phyloP scores from a whole-genome alignment of 1,284 basidiomycete species.

The Ganoderma lingzhi region DNA sequence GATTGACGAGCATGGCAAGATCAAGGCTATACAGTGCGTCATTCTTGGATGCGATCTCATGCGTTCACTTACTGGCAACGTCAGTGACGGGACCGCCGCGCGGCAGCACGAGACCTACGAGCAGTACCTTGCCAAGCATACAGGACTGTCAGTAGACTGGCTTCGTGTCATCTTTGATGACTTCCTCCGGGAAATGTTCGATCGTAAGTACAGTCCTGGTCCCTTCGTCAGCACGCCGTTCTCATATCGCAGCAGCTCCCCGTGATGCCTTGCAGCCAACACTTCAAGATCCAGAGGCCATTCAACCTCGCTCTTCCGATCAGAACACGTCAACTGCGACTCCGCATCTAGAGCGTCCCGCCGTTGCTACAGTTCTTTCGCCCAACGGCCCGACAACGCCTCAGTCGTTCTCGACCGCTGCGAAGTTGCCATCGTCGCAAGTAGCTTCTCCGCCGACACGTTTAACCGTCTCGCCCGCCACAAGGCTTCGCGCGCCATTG shows the following conservation, averaged over 20 bases:
- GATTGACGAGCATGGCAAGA: not conserved
- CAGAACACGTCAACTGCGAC: too few species aligned
- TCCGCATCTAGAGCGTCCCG: too few species aligned
- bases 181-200: not conserved
- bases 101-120: not conserved
- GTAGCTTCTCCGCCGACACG: too few species aligned
- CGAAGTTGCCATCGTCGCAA: too few species aligned
- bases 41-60: not conserved
- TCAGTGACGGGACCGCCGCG: not conserved
- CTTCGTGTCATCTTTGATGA: not conserved
- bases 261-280: not conserved
- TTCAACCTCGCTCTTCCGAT: too few species aligned
- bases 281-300: not conserved
- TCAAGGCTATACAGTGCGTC: not conserved
- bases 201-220: not conserved
- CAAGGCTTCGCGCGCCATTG: too few species aligned
- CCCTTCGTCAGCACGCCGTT: not conserved
- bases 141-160: not conserved
- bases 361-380: too few species aligned
- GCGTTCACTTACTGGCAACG: not conserved
- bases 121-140: not conserved
- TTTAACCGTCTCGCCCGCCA: too few species aligned
- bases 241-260: not conserved
- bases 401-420: too few species aligned
- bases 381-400: too few species aligned